A percentile compares a stretch with the other conserved stretches of the same genome.
Evolutionary conservation across 148 eudicot genomes (phyloP).

Genomic region (Chenopodium quinoa): DNA sequence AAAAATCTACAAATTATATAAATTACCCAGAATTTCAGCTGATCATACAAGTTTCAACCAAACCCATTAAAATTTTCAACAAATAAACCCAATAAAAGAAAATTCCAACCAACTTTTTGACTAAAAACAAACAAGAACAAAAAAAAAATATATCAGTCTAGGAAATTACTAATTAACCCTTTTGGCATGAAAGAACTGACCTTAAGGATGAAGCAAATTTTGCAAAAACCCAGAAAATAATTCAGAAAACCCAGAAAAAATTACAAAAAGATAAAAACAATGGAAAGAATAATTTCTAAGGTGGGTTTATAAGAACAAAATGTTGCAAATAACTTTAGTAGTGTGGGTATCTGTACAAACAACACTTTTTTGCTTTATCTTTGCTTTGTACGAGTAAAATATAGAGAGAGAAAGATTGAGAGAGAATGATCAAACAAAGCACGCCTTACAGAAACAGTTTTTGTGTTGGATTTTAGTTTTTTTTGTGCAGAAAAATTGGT

Average conservation of each 20-base stretch:
- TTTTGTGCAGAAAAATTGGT: not conserved
- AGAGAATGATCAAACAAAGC: constrained; percentile 15
- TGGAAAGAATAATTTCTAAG: not conserved
- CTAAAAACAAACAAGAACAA: not conserved
- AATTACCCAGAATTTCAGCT: constrained; percentile 2
- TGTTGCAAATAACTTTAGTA: constrained; percentile 3
- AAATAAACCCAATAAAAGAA: constrained; percentile 14
- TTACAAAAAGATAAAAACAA: constrained; percentile 20
- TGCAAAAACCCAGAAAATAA: constrained; percentile 14
- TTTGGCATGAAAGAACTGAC: constrained; percentile 7
- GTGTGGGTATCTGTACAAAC: constrained; percentile 29
- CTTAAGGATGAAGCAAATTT: constrained; percentile 18
- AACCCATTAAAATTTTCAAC: not conserved
- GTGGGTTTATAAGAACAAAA: constrained; percentile 15
- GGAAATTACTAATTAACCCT: not conserved
- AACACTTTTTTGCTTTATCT: constrained; percentile 18
- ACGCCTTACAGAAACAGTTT: not conserved
- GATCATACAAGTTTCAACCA: constrained; percentile 12
- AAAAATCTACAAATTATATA: not conserved
- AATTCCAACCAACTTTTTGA: constrained; percentile 12
- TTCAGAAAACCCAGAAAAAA: not conserved
- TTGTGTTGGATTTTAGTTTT: not conserved
- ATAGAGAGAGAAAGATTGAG: no score
- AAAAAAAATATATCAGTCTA: not conserved
- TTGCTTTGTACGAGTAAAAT: not conserved